Evolutionary conservation across 2,329 filamentous ascomycete species (phyloP).

Genomic region (Chrysosporium keratinophilum): DNA sequence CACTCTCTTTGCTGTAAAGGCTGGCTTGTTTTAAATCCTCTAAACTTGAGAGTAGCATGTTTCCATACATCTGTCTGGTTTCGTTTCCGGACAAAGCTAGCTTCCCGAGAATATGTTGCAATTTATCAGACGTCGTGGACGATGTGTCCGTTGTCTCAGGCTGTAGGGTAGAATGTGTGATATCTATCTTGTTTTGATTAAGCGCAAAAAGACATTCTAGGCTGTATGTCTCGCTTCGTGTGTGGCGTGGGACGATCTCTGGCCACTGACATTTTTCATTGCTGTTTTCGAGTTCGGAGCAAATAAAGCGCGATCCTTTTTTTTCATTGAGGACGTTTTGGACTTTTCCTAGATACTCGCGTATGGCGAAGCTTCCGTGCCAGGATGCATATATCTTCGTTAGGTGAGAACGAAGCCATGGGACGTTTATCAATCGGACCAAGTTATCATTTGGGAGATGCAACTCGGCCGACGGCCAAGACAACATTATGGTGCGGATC

Average conservation of each 20-base stretch:
- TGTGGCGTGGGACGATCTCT: not conserved
- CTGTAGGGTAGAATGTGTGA: not conserved
- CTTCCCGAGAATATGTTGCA: not conserved
- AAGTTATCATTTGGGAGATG: not conserved
- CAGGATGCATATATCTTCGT: not conserved
- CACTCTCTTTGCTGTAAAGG: not conserved
- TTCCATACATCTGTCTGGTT: not conserved
- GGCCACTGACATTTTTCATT: not conserved
- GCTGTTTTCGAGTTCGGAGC: not conserved
- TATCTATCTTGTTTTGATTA: not conserved
- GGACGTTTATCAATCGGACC: not conserved
- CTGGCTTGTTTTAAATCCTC: not conserved
- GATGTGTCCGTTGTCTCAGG: not conserved
- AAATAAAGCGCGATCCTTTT: not conserved
- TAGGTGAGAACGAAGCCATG: not conserved
- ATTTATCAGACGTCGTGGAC: not conserved
- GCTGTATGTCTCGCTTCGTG: not conserved
- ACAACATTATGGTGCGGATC: not conserved
- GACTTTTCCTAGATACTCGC: not conserved
- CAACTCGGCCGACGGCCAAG: not conserved
- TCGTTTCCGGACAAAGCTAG: not conserved
- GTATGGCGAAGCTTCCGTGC: not conserved
- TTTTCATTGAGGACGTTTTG: not conserved
- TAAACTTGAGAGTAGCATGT: not conserved
- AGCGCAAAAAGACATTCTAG: not conserved